A percentile compares a stretch with the other conserved stretches of the same genome.
Evolutionary conservation across 768 basidiomycete genomes (phyloP).

Genomic region (Peribolospora kevripleyi): DNA sequence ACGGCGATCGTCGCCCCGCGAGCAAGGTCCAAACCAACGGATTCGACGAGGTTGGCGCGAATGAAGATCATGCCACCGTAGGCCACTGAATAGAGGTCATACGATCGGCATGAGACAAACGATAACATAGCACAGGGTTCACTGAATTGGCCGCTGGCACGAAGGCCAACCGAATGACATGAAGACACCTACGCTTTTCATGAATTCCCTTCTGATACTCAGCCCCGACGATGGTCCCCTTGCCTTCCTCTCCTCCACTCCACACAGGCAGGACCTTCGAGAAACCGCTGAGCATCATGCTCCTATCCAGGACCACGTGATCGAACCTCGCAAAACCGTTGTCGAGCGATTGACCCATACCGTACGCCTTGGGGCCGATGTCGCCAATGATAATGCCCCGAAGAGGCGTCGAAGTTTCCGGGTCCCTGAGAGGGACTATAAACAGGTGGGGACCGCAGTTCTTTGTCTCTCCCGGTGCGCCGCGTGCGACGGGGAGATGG

Average conservation of each 20-base stretch:
- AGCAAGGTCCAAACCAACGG: constrained; percentile 38
- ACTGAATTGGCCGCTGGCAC: too few species aligned
- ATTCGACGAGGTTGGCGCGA: constrained; percentile 29
- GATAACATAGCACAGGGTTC: too few species aligned
- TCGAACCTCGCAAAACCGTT: constrained; percentile 46
- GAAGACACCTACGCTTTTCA: too few species aligned
- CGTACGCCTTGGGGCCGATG: constrained; percentile 41
- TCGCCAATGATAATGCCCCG: constrained; percentile 44
- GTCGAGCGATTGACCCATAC: constrained; percentile 30
- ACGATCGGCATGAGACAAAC: too few species aligned
- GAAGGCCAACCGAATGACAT: too few species aligned
- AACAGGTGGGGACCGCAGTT: constrained; percentile 52
- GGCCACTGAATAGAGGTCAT: neutral
- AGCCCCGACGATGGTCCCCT: too few species aligned
- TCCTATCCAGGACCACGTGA: constrained; percentile 20
- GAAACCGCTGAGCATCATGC: constrained; percentile 44
- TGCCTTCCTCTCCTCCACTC: too few species aligned
- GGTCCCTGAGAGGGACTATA: constrained; percentile 40
- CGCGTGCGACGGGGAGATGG: constrained; percentile 30
- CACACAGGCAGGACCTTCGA: too few species aligned
- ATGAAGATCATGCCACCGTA: constrained; percentile 10
- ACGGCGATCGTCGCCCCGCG: constrained; percentile 44
- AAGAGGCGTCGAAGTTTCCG: constrained; percentile 35
- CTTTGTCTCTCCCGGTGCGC: constrained; percentile 13
- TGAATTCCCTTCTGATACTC: too few species aligned